A percentile compares a stretch with the other conserved stretches of the same genome.
Conservation (phyloP, 441 rosid genomes). For the Corymbia citriodora region DNA sequence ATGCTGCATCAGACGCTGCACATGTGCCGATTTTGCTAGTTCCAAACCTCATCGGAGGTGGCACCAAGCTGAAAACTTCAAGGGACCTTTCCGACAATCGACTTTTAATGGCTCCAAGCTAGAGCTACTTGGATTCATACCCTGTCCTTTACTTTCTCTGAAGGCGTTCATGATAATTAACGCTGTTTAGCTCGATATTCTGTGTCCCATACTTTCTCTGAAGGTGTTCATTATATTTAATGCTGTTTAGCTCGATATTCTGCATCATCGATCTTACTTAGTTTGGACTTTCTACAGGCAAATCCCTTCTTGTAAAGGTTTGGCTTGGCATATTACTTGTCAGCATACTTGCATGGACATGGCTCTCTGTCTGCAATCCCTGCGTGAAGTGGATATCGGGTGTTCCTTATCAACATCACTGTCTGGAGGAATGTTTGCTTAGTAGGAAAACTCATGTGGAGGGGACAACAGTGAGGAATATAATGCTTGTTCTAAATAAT, state of each 20-base stretch:
- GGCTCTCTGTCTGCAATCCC: too few relatives aligned
- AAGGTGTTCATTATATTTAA: too few relatives aligned
- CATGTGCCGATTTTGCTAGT: neutral
- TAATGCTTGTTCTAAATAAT: too few relatives aligned
- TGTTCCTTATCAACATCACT: too few relatives aligned
- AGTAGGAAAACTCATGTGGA: too few relatives aligned
- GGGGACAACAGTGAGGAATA: too few relatives aligned
- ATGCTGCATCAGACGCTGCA: neutral
- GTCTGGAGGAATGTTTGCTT: too few relatives aligned
- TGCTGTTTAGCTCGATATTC: neutral
- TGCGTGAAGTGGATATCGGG: accelerated
- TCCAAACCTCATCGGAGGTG: too few relatives aligned
- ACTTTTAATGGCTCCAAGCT: neutral
- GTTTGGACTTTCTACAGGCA: neutral
- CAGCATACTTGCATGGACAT: neutral
- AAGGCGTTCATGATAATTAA: neutral
- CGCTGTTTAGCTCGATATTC: neutral
- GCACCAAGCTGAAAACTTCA: neutral
- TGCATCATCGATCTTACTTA: accelerated
- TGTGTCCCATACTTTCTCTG: neutral
- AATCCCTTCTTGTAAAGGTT: neutral
- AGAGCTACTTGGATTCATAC: neutral
- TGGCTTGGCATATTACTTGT: neutral
- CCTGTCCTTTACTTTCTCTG: neutral
- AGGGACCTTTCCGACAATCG: neutral